phyloP scores from a whole-genome alignment of 345 rosid species.

The Raphanus raphanistrum region DNA sequence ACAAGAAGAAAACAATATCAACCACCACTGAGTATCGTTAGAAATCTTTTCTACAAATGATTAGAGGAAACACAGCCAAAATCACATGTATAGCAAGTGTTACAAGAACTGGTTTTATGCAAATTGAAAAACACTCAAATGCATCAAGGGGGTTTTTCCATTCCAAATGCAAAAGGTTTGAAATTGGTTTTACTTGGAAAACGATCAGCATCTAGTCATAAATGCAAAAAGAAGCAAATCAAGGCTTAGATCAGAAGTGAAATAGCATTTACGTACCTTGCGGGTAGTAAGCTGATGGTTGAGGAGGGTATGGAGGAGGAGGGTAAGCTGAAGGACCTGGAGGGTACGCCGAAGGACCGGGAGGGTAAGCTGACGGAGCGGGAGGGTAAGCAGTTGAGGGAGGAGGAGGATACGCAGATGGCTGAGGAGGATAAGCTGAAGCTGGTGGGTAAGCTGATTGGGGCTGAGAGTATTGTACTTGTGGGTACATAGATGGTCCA shows the following conservation, averaged over 20 bases:
- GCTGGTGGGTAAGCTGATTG: constrained; percentile 44
- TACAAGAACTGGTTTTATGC: background rate
- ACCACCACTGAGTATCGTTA: background rate
- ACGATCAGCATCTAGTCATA: no score
- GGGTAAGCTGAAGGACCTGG: constrained; percentile 47
- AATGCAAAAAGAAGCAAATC: background rate
- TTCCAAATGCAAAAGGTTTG: no score
- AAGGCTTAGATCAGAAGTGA: background rate
- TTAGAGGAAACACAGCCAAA: background rate
- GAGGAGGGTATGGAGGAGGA: constrained; percentile 43
- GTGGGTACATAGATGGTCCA: constrained; percentile 40
- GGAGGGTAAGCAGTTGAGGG: constrained; percentile 44
- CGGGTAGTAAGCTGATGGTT: constrained; percentile 53
- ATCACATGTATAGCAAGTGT: background rate
- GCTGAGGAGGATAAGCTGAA: constrained; percentile 47
- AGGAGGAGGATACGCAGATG: constrained; percentile 49
- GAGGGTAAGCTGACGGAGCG: constrained; percentile 40
- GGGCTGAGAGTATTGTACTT: constrained; percentile 38
- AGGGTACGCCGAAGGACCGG: constrained; percentile 39
- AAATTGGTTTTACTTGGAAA: no score
- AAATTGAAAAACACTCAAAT: no score
- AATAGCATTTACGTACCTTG: constrained; percentile 41
- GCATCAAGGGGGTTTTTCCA: no score
- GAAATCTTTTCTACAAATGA: background rate
- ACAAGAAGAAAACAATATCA: background rate